These are phyloP conservation scores for Pulveroboletus ravenelii DNA, from an alignment of 768 basidiomycete genomes.

Conservation along the genomic window DNA sequence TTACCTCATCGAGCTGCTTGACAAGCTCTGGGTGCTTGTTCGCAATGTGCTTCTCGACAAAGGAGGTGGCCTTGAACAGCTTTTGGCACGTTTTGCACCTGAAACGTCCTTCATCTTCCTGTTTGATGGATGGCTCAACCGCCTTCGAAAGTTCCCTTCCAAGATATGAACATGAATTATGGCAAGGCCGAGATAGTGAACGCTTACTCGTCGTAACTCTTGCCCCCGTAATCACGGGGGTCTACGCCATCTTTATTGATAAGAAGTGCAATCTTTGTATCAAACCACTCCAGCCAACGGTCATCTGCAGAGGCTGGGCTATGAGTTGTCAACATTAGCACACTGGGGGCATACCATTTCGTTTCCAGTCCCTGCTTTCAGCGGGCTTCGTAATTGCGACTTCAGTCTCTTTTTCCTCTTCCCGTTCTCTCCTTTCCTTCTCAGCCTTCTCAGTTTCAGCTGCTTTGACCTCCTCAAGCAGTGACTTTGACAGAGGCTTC, in stretches of 20 bases:
- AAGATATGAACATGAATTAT: constrained; percentile 11
- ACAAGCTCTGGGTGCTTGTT: constrained; percentile 91
- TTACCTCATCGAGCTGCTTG: constrained; percentile 79
- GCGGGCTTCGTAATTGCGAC: constrained; percentile 29
- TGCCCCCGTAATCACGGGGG: constrained; percentile 83
- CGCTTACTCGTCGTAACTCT: constrained; percentile 82
- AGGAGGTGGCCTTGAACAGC: constrained; percentile 94
- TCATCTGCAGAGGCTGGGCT: constrained; percentile 51
- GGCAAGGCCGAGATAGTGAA: constrained; percentile 15
- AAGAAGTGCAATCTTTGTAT: constrained; percentile 77
- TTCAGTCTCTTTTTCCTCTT: constrained; percentile 40
- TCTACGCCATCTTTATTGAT: constrained; percentile 78
- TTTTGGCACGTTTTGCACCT: constrained; percentile 96
- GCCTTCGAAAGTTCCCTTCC: constrained; percentile 75
- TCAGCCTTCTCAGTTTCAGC: constrained; percentile 42
- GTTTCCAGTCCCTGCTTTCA: constrained; percentile 51
- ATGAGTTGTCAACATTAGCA: constrained; percentile 9
- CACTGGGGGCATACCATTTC: constrained; percentile 51
- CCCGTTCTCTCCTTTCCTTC: constrained; percentile 47
- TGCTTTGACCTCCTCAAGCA: constrained; percentile 57
- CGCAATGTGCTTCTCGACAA: constrained; percentile 95
- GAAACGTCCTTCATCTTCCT: constrained; percentile 96
- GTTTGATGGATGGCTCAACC: constrained; percentile 78
- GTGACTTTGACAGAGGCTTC: constrained; percentile 60
- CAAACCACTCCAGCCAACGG: constrained; percentile 86